A percentile compares a stretch with the other conserved stretches of the same genome.
Conservation (phyloP, 805 yeast genomes). For the Candida khao-thaluensis region DNA sequence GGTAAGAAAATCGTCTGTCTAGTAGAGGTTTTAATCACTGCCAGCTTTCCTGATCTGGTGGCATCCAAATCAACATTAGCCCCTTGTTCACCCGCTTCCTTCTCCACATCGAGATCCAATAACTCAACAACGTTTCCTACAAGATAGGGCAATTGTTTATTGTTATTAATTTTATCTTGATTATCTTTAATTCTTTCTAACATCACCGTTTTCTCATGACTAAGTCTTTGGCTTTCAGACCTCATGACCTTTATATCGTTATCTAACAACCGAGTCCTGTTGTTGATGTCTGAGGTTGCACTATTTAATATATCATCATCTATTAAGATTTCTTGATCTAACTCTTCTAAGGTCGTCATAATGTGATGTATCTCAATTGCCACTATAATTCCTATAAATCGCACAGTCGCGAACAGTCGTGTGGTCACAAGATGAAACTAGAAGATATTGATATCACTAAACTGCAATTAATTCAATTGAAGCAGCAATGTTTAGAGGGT, state of each 20-base stretch:
- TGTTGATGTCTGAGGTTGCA: slow-evolving; percentile 78
- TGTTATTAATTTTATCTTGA: slow-evolving; percentile 92
- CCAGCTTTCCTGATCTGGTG: slow-evolving; percentile 91
- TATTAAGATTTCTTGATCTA: slow-evolving; percentile 65
- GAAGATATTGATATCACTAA: slow-evolving; percentile 12
- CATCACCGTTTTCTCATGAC: slow-evolving; percentile 93
- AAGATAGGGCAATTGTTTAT: slow-evolving; percentile 90
- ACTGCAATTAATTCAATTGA: slow-evolving; percentile 20
- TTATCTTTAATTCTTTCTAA: slow-evolving; percentile 91
- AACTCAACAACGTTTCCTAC: slow-evolving; percentile 97
- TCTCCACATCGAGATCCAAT: slow-evolving; percentile 81
- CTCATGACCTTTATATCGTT: slow-evolving; percentile 94
- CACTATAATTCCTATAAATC: slow-evolving; percentile 7
- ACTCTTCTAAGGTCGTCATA: slow-evolving; percentile 85
- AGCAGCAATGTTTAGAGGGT: slow-evolving; percentile 22
- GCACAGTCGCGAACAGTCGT: neutral
- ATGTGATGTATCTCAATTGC: slow-evolving; percentile 4
- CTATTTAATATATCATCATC: slow-evolving; percentile 80
- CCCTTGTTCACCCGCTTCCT: slow-evolving; percentile 83
- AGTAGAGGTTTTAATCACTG: slow-evolving; percentile 95
- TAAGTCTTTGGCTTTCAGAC: slow-evolving; percentile 84
- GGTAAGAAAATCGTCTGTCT: slow-evolving; percentile 97
- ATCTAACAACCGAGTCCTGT: slow-evolving; percentile 83
- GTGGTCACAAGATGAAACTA: slow-evolving; percentile 5
- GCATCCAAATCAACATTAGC: slow-evolving; percentile 94